Evolutionary conservation across 2,329 filamentous ascomycete genomes (phyloP).

Genomic region (Fusarium sp.): DNA sequence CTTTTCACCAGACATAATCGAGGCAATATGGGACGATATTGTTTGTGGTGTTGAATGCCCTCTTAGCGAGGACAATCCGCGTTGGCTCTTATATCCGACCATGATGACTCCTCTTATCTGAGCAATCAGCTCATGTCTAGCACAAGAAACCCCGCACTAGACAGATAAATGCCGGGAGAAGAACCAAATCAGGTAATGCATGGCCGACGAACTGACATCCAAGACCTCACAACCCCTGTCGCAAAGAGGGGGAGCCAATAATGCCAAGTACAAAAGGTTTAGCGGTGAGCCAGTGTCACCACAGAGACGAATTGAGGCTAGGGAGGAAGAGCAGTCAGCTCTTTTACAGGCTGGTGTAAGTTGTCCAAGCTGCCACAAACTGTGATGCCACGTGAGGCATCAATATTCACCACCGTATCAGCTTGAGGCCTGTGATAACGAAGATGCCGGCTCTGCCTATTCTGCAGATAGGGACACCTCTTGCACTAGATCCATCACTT

Average conservation of each 20-base stretch:
- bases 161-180: neutral
- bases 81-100: neutral
- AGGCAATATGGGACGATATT: neutral
- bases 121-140: neutral
- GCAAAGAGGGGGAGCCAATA: neutral
- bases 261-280: neutral
- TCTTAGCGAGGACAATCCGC: neutral
- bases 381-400: neutral
- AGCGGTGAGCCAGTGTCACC: neutral
- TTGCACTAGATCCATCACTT: constrained; percentile 51
- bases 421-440: constrained; percentile 34
- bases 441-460: constrained; percentile 49
- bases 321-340: neutral
- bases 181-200: neutral
- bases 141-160: neutral
- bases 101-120: neutral
- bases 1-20: constrained; percentile 40
- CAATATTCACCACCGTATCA: neutral
- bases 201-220: neutral
- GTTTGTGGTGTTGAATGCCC: neutral
- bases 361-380: neutral
- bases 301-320: neutral
- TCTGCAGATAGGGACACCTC: constrained; percentile 45
- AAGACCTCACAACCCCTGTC: neutral
- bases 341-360: constrained; percentile 34